phyloP scores from a whole-genome alignment of 2,329 filamentous ascomycete species.

The Nothophoma quercina region DNA sequence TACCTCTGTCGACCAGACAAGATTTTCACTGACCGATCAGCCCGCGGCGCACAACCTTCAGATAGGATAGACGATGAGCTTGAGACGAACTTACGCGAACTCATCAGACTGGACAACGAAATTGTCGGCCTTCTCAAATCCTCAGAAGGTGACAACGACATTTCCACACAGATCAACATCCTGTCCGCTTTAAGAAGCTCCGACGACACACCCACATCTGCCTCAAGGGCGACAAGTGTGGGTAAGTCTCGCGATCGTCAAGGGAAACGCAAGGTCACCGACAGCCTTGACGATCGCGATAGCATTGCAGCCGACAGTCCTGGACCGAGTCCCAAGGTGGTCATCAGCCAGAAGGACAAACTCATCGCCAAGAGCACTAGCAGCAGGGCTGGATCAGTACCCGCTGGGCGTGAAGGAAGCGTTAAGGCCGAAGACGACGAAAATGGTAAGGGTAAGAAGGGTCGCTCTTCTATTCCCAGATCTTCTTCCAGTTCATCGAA shows the following conservation, averaged over 20 bases:
- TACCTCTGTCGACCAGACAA: not conserved
- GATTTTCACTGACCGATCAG: slow-evolving; percentile 28
- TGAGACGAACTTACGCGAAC: slow-evolving; percentile 56
- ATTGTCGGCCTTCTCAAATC: slow-evolving; percentile 54
- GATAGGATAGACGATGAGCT: slow-evolving; percentile 55
- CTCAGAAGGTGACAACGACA: slow-evolving; percentile 51
- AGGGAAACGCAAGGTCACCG: slow-evolving; percentile 48
- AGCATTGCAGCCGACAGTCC: slow-evolving; percentile 50
- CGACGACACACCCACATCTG: slow-evolving; percentile 49
- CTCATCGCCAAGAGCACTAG: slow-evolving; percentile 52
- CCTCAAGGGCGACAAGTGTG: slow-evolving; percentile 47
- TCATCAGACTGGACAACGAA: slow-evolving; percentile 57
- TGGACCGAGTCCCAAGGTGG: slow-evolving; percentile 46
- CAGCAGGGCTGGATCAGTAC: slow-evolving; percentile 53
- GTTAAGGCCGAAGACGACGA: slow-evolving; percentile 60
- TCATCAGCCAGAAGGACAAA: slow-evolving; percentile 42
- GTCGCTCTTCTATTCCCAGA: slow-evolving; percentile 35
- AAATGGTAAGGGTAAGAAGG: slow-evolving; percentile 55
- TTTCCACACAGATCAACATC: slow-evolving; percentile 54
- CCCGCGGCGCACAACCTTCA: slow-evolving; percentile 45
- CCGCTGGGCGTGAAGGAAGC: slow-evolving; percentile 56
- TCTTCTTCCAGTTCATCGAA: slow-evolving; percentile 21
- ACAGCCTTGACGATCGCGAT: slow-evolving; percentile 47
- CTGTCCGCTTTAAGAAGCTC: slow-evolving; percentile 56
- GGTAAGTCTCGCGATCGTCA: slow-evolving; percentile 49